A percentile compares a stretch with the other conserved stretches of the same genome.
These are phyloP conservation scores for Cyclotella kingstonii DNA, from an alignment of 108 stramenopile genomes.

Conservation along the genomic window DNA sequence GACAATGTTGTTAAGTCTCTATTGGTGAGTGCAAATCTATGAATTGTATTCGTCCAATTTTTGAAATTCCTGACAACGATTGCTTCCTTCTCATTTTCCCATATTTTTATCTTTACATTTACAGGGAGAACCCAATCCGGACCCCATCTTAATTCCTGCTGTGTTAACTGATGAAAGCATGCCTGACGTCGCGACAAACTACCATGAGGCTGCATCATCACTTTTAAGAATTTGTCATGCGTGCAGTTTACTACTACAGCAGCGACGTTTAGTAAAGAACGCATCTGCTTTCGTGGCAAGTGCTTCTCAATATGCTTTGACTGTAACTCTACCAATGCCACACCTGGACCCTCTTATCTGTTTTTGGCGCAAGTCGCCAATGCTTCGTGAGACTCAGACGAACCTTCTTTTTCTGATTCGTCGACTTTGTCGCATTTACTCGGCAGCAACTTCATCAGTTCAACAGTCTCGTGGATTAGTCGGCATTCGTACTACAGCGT, in stretches of 20 bases:
- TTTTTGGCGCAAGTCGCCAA: constrained; percentile 90
- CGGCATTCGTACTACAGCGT: constrained; percentile 94
- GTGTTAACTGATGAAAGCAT: constrained; percentile 90
- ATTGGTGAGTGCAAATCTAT: constrained; percentile 38
- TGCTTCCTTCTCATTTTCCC: neutral
- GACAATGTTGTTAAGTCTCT: constrained; percentile 85
- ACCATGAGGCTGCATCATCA: constrained; percentile 83
- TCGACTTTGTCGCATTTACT: constrained; percentile 85
- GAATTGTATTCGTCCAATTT: neutral
- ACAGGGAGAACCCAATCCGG: constrained; percentile 77
- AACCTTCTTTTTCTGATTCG: constrained; percentile 87
- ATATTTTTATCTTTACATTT: constrained; percentile 3
- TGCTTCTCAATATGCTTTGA: constrained; percentile 93
- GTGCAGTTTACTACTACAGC: constrained; percentile 94
- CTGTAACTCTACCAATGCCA: constrained; percentile 93
- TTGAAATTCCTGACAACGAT: neutral
- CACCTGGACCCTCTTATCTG: constrained; percentile 81
- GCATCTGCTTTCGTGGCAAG: constrained; percentile 93
- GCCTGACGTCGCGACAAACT: constrained; percentile 86
- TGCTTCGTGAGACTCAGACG: constrained; percentile 91
- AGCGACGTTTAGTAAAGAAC: constrained; percentile 93
- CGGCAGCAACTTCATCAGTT: constrained; percentile 88
- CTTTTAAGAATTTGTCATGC: constrained; percentile 89
- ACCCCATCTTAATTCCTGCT: constrained; percentile 94
- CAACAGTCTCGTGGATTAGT: constrained; percentile 95